These are phyloP conservation scores for Starmerella bacillaris DNA, from an alignment of 805 yeast genomes.

Conservation along the genomic window DNA sequence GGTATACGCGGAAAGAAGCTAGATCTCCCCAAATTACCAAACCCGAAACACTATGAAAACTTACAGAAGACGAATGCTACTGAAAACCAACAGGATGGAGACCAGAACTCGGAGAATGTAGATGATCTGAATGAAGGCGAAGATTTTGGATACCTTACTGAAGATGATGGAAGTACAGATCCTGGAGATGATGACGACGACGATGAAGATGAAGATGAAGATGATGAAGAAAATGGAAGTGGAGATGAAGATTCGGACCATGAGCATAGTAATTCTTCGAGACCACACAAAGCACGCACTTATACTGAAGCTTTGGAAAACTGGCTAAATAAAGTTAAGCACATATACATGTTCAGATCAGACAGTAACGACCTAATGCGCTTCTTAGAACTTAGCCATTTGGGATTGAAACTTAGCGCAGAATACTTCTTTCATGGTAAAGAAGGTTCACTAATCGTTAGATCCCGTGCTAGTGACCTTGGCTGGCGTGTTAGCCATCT, in stretches of 20 bases:
- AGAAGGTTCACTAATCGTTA: constrained; percentile 67
- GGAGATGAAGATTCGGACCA: background rate
- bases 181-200: background rate
- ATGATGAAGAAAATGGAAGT: background rate
- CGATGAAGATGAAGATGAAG: constrained; percentile 1
- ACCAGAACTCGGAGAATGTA: background rate
- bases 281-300: background rate
- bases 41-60: constrained; percentile 9
- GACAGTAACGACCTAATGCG: constrained; percentile 70
- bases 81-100: constrained; percentile 7
- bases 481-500: constrained; percentile 95
- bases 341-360: constrained; percentile 46
- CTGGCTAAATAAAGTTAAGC: constrained; percentile 47
- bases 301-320: constrained; percentile 31
- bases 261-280: background rate
- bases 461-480: constrained; percentile 68
- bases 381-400: constrained; percentile 77
- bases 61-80: background rate
- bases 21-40: constrained; percentile 31
- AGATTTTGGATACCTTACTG: constrained; percentile 1
- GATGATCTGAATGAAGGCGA: background rate
- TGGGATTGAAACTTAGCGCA: constrained; percentile 63
- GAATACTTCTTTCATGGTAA: constrained; percentile 73
- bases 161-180: constrained; percentile 4
- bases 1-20: constrained; percentile 14